These are phyloP conservation scores for Teratosphaeria viscida DNA, from an alignment of 2,329 filamentous ascomycete species.

Conservation along the genomic window DNA sequence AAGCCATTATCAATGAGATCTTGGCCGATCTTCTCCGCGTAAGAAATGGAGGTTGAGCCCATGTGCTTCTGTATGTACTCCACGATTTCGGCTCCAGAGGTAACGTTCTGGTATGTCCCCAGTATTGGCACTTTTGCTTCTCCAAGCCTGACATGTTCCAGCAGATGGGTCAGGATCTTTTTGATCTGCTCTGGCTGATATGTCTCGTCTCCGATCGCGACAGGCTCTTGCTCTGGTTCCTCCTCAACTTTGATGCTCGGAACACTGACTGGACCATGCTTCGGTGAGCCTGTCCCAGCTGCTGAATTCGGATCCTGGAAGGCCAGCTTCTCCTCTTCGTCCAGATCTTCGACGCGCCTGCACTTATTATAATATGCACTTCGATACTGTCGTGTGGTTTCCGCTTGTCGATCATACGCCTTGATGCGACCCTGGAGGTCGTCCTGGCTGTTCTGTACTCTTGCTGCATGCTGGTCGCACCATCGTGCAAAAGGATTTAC, in stretches of 20 bases:
- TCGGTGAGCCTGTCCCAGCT: conserved; percentile 36
- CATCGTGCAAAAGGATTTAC: conserved; percentile 89
- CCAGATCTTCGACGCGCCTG: conserved; percentile 84
- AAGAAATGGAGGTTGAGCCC: conserved; percentile 64
- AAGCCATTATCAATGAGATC: conserved; percentile 81
- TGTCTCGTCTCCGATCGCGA: conserved; percentile 82
- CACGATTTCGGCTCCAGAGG: conserved; percentile 82
- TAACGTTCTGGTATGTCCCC: conserved; percentile 89
- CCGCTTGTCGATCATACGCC: conserved; percentile 82
- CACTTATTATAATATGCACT: conserved; percentile 99
- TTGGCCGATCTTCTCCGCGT: conserved; percentile 90
- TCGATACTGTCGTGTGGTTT: conserved; percentile 81
- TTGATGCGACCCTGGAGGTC: conserved; percentile 86
- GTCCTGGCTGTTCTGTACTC: conserved; percentile 88
- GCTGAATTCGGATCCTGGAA: conserved; percentile 71
- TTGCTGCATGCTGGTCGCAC: conserved; percentile 88
- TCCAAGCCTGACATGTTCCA: conserved; percentile 74
- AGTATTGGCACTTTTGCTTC: conserved; percentile 94
- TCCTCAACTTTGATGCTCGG: conserved; percentile 78
- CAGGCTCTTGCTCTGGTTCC: conserved; percentile 62
- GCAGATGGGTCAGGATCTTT: conserved; percentile 76
- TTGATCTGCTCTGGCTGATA: conserved; percentile 82
- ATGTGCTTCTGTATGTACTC: conserved; percentile 89
- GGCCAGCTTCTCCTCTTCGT: conserved; percentile 96
- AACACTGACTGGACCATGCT: conserved; percentile 43